These are phyloP conservation scores for Penicillium malachiteum DNA, from an alignment of 495 filamentous ascomycete species.

Conservation along the genomic window DNA sequence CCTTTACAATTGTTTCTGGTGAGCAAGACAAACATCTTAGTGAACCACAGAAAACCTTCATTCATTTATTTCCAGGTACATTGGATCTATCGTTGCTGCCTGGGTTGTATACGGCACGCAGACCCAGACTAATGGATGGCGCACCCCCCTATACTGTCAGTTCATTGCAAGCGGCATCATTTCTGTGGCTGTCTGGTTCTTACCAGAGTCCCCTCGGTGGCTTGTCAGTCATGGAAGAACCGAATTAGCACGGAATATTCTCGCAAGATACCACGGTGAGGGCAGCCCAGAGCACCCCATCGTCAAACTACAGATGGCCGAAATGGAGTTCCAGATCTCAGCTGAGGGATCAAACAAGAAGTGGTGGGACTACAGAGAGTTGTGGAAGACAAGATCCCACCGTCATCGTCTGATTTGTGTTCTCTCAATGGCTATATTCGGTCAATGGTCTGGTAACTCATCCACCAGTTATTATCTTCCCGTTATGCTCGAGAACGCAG, in stretches of 20 bases:
- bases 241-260: slow-evolving; percentile 46
- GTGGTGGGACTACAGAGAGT: slow-evolving; percentile 66
- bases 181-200: slow-evolving; percentile 63
- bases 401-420: slow-evolving; percentile 53
- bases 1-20: slow-evolving; percentile 32
- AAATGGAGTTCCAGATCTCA: slow-evolving; percentile 50
- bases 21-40: not conserved
- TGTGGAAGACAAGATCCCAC: slow-evolving; percentile 58
- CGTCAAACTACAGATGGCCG: slow-evolving; percentile 62
- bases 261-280: not conserved
- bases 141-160: slow-evolving; percentile 58
- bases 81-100: slow-evolving; percentile 47
- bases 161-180: slow-evolving; percentile 48
- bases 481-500: slow-evolving; percentile 56
- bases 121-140: slow-evolving; percentile 39
- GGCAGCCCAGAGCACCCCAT: slow-evolving; percentile 45
- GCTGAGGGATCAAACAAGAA: slow-evolving; percentile 58
- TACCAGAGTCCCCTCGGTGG: slow-evolving; percentile 72
- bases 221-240: slow-evolving; percentile 63
- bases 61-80: slow-evolving; percentile 21
- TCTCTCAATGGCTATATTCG: slow-evolving; percentile 48
- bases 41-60: not conserved
- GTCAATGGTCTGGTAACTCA: slow-evolving; percentile 69
- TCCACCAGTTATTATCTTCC: slow-evolving; percentile 64
- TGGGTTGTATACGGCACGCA: slow-evolving; percentile 29